These are phyloP conservation scores for Pythium scleroteichum DNA, from an alignment of 352 stramenopile genomes.

Conservation along the genomic window DNA sequence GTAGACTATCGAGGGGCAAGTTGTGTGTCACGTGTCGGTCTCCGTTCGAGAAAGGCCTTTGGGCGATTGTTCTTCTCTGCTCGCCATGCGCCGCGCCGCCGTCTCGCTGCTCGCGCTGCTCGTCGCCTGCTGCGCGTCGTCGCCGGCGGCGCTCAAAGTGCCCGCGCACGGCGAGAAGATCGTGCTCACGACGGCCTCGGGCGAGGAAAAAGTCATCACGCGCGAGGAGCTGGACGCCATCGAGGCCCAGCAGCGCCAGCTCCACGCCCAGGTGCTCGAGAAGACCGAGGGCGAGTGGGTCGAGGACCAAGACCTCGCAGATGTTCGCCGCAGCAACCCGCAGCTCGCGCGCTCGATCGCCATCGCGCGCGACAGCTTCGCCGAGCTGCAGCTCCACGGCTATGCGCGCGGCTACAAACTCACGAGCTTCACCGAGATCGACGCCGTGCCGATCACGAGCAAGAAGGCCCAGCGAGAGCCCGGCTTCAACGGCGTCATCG, in stretches of 20 bases:
- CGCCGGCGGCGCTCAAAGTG: slow-evolving; percentile 7
- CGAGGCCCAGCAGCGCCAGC: slow-evolving; percentile 27
- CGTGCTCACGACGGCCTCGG: slow-evolving; percentile 44
- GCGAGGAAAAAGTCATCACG: slow-evolving; percentile 39
- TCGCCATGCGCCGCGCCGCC: slow-evolving; percentile 12
- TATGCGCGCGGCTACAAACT: slow-evolving; percentile 59
- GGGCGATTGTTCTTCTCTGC: no score
- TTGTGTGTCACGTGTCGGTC: not conserved
- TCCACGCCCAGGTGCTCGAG: slow-evolving; percentile 28
- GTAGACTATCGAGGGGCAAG: not conserved
- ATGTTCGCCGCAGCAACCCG: slow-evolving; percentile 47
- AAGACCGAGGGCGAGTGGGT: slow-evolving; percentile 27
- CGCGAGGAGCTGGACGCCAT: slow-evolving; percentile 27
- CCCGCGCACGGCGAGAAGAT: slow-evolving; percentile 23
- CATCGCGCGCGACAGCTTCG: slow-evolving; percentile 46
- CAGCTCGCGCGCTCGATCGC: slow-evolving; percentile 50
- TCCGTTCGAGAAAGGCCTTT: no score
- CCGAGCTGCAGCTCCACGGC: slow-evolving; percentile 54
- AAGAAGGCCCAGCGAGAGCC: slow-evolving; percentile 30
- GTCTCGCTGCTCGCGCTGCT: slow-evolving; percentile 10
- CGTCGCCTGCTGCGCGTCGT: slow-evolving; percentile 7
- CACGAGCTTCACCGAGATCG: slow-evolving; percentile 56
- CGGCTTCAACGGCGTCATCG: slow-evolving; percentile 28
- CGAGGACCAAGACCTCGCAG: slow-evolving; percentile 33
- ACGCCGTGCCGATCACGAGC: slow-evolving; percentile 27